These are phyloP conservation scores for Calcarisporium arbuscula DNA, from an alignment of 2,329 filamentous ascomycete species.

Conservation along the genomic window DNA sequence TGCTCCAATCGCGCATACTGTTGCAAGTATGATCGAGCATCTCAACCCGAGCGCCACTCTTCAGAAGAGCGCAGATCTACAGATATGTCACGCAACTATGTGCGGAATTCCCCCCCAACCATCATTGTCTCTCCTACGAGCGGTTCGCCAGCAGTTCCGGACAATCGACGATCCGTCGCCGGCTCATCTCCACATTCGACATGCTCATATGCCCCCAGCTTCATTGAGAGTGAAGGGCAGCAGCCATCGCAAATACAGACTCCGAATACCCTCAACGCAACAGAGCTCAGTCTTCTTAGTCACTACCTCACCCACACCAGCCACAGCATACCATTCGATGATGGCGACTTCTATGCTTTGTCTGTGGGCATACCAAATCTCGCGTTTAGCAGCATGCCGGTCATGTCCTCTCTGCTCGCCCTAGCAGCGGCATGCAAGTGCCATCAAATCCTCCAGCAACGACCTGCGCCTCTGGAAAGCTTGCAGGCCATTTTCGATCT, in stretches of 20 bases:
- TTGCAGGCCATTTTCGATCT: constrained; percentile 10
- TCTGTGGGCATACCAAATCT: constrained; percentile 35
- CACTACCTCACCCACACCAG: constrained; percentile 37
- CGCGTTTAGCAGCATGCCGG: constrained; percentile 28
- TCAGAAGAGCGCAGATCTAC: too few species aligned
- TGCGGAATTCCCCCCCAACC: too few species aligned
- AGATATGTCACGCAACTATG: too few species aligned
- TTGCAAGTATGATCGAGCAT: constrained; percentile 21
- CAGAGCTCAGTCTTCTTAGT: constrained; percentile 29
- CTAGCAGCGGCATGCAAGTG: constrained; percentile 34
- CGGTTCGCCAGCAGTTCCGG: too few species aligned
- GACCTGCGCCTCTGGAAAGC: not conserved
- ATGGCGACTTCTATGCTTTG: constrained; percentile 31
- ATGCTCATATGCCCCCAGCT: too few species aligned
- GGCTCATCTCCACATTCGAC: too few species aligned
- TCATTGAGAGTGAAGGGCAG: too few species aligned
- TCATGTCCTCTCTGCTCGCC: constrained; percentile 36
- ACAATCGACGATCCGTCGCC: too few species aligned
- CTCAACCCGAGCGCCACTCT: too few species aligned
- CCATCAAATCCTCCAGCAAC: constrained; percentile 20
- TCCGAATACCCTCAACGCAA: constrained; percentile 13
- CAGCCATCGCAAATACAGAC: too few species aligned
- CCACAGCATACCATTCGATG: constrained; percentile 26
- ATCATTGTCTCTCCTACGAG: too few species aligned
- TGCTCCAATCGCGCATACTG: constrained; percentile 22